phyloP scores from a whole-genome alignment of 2,329 filamentous ascomycete species.

The Hymenoscyphus linearis region DNA sequence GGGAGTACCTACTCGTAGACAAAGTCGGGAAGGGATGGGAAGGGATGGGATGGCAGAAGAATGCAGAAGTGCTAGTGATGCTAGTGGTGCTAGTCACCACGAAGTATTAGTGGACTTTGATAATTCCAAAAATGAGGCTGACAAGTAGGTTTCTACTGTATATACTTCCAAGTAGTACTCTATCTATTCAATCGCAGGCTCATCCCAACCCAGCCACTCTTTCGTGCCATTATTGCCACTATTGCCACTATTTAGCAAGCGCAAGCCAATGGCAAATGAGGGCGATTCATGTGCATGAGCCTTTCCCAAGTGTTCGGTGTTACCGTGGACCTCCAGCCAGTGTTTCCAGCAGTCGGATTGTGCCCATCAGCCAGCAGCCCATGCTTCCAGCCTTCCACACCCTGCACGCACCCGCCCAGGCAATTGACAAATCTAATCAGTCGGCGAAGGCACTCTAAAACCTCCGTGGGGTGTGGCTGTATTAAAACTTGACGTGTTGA shows the following conservation, averaged over 20 bases:
- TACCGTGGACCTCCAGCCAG: neutral
- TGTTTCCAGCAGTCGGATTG: too few relatives aligned
- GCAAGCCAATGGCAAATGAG: neutral
- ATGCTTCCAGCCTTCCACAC: too few relatives aligned
- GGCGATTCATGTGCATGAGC: neutral
- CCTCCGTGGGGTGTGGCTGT: constrained; percentile 1
- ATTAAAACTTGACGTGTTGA: neutral
- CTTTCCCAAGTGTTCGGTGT: neutral
- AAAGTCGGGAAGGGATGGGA: neutral
- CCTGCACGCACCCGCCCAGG: too few relatives aligned
- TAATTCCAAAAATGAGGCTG: neutral
- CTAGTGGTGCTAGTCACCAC: too few relatives aligned
- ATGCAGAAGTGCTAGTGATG: neutral
- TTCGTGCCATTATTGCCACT: too few relatives aligned
- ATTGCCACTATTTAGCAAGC: neutral
- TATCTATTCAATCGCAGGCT: neutral
- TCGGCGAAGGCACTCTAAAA: neutral
- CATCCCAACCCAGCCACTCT: neutral
- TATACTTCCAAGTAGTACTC: neutral
- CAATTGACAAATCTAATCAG: neutral
- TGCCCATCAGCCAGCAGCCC: too few relatives aligned
- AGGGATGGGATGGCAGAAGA: neutral
- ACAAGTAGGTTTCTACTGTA: neutral
- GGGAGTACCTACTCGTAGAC: neutral
- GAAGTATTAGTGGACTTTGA: too few relatives aligned